A percentile compares a stretch with the other conserved stretches of the same genome.
Evolutionary conservation across 345 rosid species (phyloP).

Genomic region (Hibiscus tridactylites): DNA sequence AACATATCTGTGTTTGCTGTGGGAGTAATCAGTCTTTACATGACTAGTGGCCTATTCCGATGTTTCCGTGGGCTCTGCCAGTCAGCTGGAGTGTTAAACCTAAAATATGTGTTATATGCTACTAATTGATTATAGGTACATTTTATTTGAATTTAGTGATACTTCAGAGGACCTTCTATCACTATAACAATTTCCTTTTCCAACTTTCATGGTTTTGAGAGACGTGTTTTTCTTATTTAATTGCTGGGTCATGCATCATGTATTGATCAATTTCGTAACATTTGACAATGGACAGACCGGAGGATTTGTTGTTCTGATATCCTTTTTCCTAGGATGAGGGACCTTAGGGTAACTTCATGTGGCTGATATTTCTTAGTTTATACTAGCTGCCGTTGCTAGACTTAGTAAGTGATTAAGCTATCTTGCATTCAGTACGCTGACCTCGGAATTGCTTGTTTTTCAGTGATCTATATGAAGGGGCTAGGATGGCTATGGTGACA

Average conservation of each 20-base stretch:
- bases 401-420: background rate
- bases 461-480: constrained; percentile 92
- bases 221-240: background rate
- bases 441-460: constrained; percentile 10
- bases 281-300: background rate
- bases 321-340: background rate
- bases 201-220: background rate
- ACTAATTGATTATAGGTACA: background rate
- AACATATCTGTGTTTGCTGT: background rate
- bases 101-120: background rate
- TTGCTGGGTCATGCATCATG: background rate
- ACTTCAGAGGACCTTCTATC: background rate
- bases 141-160: background rate
- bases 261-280: background rate
- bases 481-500: constrained; percentile 58
- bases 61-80: background rate
- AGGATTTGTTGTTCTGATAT: background rate
- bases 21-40: background rate
- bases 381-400: background rate
- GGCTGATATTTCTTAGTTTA: background rate
- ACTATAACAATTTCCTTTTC: background rate
- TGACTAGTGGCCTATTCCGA: background rate
- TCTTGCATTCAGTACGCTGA: constrained; percentile 11
- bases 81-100: background rate
- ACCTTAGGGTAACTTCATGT: background rate